These are phyloP conservation scores for Citrus reticulata DNA, from an alignment of 345 rosid species.

Conservation along the genomic window DNA sequence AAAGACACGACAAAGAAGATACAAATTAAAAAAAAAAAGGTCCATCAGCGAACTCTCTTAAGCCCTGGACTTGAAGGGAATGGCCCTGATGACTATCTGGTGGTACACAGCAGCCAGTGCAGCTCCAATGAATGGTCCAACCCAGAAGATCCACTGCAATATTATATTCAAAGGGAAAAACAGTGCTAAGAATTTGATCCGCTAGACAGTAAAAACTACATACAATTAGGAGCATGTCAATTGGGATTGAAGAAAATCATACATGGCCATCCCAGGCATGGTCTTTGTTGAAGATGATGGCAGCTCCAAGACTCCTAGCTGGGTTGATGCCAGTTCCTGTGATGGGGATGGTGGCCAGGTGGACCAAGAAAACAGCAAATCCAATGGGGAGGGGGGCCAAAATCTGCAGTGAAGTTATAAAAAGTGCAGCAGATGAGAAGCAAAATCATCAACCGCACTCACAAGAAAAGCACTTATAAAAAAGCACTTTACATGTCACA, in stretches of 20 bases:
- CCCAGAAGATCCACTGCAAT: constrained; percentile 75
- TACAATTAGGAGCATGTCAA: neutral
- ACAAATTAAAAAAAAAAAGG: neutral
- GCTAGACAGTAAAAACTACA: neutral
- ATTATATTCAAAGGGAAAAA: neutral
- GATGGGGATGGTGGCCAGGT: constrained; percentile 67
- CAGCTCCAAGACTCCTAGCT: constrained; percentile 74
- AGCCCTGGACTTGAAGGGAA: constrained; percentile 58
- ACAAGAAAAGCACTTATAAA: neutral
- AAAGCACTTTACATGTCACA: neutral
- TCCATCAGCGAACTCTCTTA: constrained; percentile 9
- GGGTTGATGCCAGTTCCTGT: constrained; percentile 76
- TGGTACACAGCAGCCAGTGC: constrained; percentile 74
- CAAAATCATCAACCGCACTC: neutral
- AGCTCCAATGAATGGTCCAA: constrained; percentile 74
- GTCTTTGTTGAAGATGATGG: constrained; percentile 48
- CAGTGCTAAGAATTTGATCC: neutral
- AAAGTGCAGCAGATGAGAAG: neutral
- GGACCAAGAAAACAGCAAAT: constrained; percentile 71
- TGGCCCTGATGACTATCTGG: constrained; percentile 68
- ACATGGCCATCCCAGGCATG: constrained; percentile 65
- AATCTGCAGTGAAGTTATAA: constrained; percentile 25
- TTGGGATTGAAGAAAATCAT: neutral
- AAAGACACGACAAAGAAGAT: neutral
- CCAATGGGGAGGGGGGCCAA: constrained; percentile 80